Evolutionary conservation across 1,284 basidiomycete species (phyloP), one percentile per base, ranked within the genome.

Genomic region (Gomphus bonarii): DNA sequence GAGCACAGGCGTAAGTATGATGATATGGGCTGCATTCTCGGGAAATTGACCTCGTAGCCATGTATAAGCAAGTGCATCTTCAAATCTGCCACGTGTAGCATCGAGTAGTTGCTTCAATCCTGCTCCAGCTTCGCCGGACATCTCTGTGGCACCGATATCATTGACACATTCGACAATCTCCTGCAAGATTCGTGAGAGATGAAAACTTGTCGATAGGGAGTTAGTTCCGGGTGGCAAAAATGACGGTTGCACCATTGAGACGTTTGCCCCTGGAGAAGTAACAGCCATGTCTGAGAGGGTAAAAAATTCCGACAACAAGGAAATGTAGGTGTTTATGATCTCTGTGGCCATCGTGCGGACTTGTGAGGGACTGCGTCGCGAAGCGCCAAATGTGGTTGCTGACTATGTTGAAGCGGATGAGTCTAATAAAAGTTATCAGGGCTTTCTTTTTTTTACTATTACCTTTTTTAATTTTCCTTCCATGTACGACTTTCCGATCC

Each of bases 391-490:
- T 35, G 58, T 60, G 50, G 33, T 20, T 25, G 59, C 67, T 66
- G 69, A 66, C 55, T 67, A 59, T 20, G 38, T n/a, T n/a, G n/a
- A 36, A 30, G 43, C 40, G 6, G 28, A 50, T 50, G 22, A 51
- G 51, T 28, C 9, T 33, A 57, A 43, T 18, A 40, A 35, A n/a
- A 33, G 40, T 8, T 3, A 43, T 25, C 70, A 70, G n/a, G 66
- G 55, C 54, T 52, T 3, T 12, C 18, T 47, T 28, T n/a, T n/a
- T n/a, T n/a, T n/a, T n/a, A n/a, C n/a, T n/a, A 69, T 60, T 58
- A 91, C 91, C 76, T 85, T 90, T 68, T 84, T 86, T 68, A 89
- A 93, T 68, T 88, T 91, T 3, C 94, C 95, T 47, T 97, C 93
- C 70, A 94, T 84, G 68, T 95, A 95, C 14, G 81, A 84, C 69